These are phyloP conservation scores for Hydrangea macrophylla DNA, from an alignment of 148 eudicot species.

Conservation along the genomic window DNA sequence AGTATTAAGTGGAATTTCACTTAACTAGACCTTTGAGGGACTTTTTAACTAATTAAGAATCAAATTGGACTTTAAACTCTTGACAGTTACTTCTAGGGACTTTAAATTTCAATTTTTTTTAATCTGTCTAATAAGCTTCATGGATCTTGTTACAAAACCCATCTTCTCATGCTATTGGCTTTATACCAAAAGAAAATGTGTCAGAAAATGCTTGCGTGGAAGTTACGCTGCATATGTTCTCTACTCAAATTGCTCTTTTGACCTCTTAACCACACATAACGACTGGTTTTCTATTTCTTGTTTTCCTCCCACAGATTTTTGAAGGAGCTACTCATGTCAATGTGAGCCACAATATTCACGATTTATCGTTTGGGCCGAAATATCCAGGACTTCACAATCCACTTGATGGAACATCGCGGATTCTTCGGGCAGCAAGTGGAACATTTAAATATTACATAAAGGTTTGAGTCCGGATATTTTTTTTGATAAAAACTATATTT, in stretches of 20 bases:
- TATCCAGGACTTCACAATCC: constrained; percentile 97
- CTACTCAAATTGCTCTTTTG: constrained; percentile 3
- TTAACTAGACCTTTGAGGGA: no score
- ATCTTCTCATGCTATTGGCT: neutral
- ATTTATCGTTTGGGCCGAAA: constrained; percentile 92
- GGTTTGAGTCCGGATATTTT: constrained; percentile 31
- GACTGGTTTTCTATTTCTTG: neutral
- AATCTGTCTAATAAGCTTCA: neutral
- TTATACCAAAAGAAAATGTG: no score
- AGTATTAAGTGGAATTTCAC: no score
- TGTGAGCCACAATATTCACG: constrained; percentile 94
- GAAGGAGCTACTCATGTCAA: constrained; percentile 88
- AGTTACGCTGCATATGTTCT: neutral
- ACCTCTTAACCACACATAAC: neutral
- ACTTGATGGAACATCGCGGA: constrained; percentile 75
- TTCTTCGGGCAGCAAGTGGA: constrained; percentile 78
- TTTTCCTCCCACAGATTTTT: constrained; percentile 57
- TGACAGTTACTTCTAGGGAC: no score
- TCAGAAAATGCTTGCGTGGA: neutral
- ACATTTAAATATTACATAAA: constrained; percentile 97
- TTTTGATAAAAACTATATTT: neutral
- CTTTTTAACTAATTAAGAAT: no score
- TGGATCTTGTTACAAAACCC: neutral
- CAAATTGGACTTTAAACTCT: no score
- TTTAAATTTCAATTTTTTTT: no score